A percentile compares a stretch with the other conserved stretches of the same genome.
These are phyloP conservation scores for Thermoascus crustaceus DNA, from an alignment of 2,329 filamentous ascomycete genomes.

Conservation along the genomic window DNA sequence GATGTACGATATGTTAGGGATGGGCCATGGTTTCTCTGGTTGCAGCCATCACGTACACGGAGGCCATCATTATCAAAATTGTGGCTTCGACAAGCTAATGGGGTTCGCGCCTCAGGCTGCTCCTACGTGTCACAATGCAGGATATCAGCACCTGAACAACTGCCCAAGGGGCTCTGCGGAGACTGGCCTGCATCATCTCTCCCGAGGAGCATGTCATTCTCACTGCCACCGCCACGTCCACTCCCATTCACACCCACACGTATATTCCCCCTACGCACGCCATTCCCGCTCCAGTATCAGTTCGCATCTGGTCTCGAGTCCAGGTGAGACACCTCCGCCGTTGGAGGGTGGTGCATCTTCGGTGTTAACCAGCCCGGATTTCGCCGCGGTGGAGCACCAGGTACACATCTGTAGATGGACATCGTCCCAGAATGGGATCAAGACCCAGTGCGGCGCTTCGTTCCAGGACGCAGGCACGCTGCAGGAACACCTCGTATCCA, in stretches of 20 bases:
- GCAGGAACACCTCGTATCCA: constrained; percentile 32
- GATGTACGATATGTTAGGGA: constrained; percentile 29
- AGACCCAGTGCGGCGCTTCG: constrained; percentile 25
- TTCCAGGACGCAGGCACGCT: constrained; percentile 30
- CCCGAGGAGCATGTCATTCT: constrained; percentile 24
- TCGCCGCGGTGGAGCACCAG: constrained; percentile 22
- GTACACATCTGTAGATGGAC: constrained; percentile 34
- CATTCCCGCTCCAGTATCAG: constrained; percentile 30
- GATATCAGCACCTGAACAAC: constrained; percentile 22
- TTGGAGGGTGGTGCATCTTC: constrained; percentile 28
- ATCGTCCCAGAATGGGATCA: constrained; percentile 17
- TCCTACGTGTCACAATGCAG: constrained; percentile 24
- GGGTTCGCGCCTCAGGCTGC: constrained; percentile 14
- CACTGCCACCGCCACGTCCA: constrained; percentile 27
- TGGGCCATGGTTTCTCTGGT: constrained; percentile 21
- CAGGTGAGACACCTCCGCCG: constrained; percentile 29
- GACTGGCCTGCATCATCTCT: constrained; percentile 8
- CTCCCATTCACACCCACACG: constrained; percentile 25
- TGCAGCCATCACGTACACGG: constrained; percentile 6
- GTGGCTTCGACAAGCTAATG: constrained; percentile 15
- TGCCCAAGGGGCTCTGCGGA: constrained; percentile 20
- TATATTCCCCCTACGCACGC: constrained; percentile 27
- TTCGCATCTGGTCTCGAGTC: constrained; percentile 28
- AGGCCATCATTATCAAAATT: constrained; percentile 1
- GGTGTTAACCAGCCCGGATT: constrained; percentile 29